Percentiles rank a stretch among this genome's conserved stretches.
phyloP scores from a whole-genome alignment of 768 basidiomycete species.

The Nidula microcarpa region DNA sequence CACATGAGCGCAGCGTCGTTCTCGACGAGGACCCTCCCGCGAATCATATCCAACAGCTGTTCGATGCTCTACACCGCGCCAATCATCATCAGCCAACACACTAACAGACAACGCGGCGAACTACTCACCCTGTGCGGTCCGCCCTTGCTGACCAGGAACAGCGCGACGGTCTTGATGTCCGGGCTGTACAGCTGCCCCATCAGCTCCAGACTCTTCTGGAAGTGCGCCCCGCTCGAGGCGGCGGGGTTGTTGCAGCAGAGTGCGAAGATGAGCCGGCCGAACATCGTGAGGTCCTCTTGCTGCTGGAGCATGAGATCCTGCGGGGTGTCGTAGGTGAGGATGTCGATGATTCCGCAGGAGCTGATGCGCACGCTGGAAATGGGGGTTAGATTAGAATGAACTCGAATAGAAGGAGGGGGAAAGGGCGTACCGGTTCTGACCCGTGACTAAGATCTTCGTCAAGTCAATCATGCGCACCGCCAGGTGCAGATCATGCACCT shows the following conservation, averaged over 20 bases:
- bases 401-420: not conserved
- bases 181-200: conserved; percentile 71
- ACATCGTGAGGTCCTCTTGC: conserved; percentile 86
- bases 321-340: conserved; percentile 71
- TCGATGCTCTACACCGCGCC: conserved; percentile 56
- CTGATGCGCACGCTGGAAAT: conserved; percentile 69
- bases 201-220: conserved; percentile 71
- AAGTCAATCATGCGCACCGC: conserved; percentile 82
- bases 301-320: conserved; percentile 59
- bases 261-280: conserved; percentile 80
- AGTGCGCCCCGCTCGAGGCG: conserved; percentile 56
- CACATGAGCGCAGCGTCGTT: conserved; percentile 83
- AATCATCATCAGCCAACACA: not conserved
- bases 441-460: conserved; percentile 84
- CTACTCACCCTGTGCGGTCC: conserved; percentile 54
- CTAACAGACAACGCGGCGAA: not conserved
- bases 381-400: not conserved
- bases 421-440: conserved; percentile 71
- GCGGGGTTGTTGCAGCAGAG: conserved; percentile 70
- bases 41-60: conserved; percentile 79
- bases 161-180: conserved; percentile 77
- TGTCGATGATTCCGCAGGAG: conserved; percentile 85
- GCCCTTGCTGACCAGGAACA: conserved; percentile 76
- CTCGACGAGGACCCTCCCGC: conserved; percentile 67
- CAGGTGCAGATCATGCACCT: conserved; percentile 76